Evolutionary conservation across 1,284 basidiomycete species (phyloP).

Genomic region (Sutorius eximius): DNA sequence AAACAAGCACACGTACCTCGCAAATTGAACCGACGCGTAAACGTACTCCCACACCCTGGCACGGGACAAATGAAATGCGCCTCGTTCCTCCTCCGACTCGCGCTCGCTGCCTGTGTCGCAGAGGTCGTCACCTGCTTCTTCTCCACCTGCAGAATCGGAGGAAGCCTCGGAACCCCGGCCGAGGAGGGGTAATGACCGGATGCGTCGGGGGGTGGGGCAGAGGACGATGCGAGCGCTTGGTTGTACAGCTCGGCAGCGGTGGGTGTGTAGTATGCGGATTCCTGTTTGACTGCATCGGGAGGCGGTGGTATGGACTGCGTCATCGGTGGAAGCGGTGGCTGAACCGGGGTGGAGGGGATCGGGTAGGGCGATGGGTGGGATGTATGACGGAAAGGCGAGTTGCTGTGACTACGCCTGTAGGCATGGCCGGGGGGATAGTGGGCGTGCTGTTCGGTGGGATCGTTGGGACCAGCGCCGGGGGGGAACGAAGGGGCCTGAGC

Average conservation of each 20-base stretch:
- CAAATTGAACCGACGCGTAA: slow-evolving; percentile 84
- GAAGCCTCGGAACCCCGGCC: slow-evolving; percentile 62
- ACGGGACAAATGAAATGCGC: slow-evolving; percentile 92
- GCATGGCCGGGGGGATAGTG: slow-evolving; percentile 36
- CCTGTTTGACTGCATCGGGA: slow-evolving; percentile 29
- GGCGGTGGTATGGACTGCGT: slow-evolving; percentile 13
- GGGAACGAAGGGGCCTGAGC: slow-evolving; percentile 33
- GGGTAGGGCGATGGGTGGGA: slow-evolving; percentile 39
- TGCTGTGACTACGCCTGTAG: slow-evolving; percentile 37
- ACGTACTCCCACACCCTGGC: slow-evolving; percentile 93
- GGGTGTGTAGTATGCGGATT: slow-evolving; percentile 41
- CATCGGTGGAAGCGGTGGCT: slow-evolving; percentile 24
- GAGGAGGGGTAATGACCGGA: slow-evolving; percentile 55
- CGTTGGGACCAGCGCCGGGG: slow-evolving; percentile 36
- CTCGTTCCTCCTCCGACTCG: slow-evolving; percentile 85
- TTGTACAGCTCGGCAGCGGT: slow-evolving; percentile 49
- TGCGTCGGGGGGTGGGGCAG: slow-evolving; percentile 22
- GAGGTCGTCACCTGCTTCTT: slow-evolving; percentile 92
- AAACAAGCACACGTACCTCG: slow-evolving; percentile 54
- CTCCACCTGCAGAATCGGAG: slow-evolving; percentile 83
- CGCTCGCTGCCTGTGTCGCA: slow-evolving; percentile 92
- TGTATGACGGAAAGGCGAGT: slow-evolving; percentile 37
- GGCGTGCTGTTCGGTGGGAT: slow-evolving; percentile 32
- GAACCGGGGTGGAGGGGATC: slow-evolving; percentile 40
- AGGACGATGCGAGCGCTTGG: slow-evolving; percentile 39